phyloP scores from a whole-genome alignment of 208 protist genomes.

The Leishmania arabica region DNA sequence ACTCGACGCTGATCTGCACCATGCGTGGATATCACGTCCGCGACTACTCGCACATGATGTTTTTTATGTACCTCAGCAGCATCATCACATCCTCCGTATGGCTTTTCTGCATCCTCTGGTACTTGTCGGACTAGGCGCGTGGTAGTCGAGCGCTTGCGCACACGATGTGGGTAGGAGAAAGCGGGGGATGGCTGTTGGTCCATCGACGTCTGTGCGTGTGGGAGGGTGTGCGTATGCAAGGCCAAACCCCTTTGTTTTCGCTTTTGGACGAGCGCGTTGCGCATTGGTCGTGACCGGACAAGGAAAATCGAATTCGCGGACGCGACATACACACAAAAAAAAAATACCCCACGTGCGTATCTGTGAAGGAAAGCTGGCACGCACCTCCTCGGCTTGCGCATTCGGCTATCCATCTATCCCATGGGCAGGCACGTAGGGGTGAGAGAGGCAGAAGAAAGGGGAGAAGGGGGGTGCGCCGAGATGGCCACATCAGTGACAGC shows the following conservation, averaged over 20 bases:
- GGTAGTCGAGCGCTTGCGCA: not conserved
- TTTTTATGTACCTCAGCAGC: slow-evolving; percentile 62
- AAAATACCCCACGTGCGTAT: no score
- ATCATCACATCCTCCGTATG: slow-evolving; percentile 61
- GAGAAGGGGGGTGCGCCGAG: not conserved
- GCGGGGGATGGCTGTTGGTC: not conserved
- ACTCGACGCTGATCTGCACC: slow-evolving; percentile 68
- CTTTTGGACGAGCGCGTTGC: not conserved
- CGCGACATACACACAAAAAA: not conserved
- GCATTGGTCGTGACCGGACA: not conserved
- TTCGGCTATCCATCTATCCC: not conserved
- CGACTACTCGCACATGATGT: slow-evolving; percentile 63
- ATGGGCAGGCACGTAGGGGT: not conserved
- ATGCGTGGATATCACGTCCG: slow-evolving; percentile 59
- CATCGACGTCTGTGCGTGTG: not conserved
- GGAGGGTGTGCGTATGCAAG: not conserved
- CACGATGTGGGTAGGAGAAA: not conserved
- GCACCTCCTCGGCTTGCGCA: not conserved
- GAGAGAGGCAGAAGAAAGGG: slow-evolving; percentile 4
- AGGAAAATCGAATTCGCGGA: not conserved
- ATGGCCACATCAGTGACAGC: not conserved
- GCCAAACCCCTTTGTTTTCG: no score
- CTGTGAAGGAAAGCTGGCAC: not conserved
- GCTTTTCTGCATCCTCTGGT: slow-evolving; percentile 44
- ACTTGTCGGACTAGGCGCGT: slow-evolving; percentile 16